Base-by-base conservation (phyloP, 176 grass and related monocot species). In the Musa troglodytarum region DNA sequence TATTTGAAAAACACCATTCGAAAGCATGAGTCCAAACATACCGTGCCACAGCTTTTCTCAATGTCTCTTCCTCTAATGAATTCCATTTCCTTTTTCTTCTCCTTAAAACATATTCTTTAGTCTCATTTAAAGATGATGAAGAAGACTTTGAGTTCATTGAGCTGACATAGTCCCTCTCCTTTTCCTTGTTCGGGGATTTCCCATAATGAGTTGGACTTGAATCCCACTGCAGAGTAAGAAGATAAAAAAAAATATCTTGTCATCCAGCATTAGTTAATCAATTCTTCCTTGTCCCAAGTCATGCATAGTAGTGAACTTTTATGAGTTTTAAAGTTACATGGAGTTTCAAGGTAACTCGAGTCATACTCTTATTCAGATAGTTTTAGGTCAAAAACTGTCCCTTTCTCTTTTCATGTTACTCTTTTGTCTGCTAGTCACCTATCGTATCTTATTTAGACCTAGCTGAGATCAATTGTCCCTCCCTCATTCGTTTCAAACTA, bases 41-140 rank as follows among this genome's bases (percentile, higher is more conserved):
- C 92, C 83, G 67, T 75, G 81, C 43, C 28, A 96, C 86, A 56
- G 88, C 92, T 57, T 89, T 83, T 75, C 78, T 92, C 82, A 96
- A 28, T 49, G 84, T 80, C 71, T 89, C 89, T 83, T 92, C 89
- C 85, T 96, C 92, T 17, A 77, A 11, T 7, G 54, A 10, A 53
- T 67, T 74, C 92, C 92, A 96, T 64, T 68, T 92, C 84, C 77
- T 78, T 57, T 74, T 52, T 68, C 24, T 88, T 87, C 92, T 89
- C 81, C 80, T 84, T 67, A 56, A 87, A 74, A 79, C 11, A 21
- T 57, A 17, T 28, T 29, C 26, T 85, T 83, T 82, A 34, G 74
- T 76, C 50, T 83, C 83, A 67, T n/a, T 56, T 8, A 25, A 53
- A 64, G 72, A 74, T 72, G 85, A 85, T 72, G 85, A 85, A 83